Base-by-base conservation (phyloP, 2,329 filamentous ascomycete species). In the Chalaropsis ovoidea region DNA sequence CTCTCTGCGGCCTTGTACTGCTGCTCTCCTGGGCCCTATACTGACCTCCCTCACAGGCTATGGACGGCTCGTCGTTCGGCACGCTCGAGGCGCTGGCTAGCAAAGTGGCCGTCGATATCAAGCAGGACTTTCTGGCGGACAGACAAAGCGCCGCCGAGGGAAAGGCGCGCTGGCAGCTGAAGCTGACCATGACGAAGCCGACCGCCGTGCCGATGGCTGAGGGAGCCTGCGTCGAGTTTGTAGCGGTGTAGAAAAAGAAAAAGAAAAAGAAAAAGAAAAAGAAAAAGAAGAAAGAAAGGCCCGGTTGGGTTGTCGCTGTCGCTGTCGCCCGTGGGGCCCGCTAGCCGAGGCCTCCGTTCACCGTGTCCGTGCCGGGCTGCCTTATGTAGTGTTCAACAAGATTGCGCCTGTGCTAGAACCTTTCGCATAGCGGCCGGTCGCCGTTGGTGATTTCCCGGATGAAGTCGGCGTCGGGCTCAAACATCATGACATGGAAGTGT, bases 401-500 rank as follows among this genome's bases (percentile, higher is more conserved):
- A 31, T 31, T 31, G 31, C 31, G 31, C 31, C 19, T 61, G 49
- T 41, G n/a, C 35, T 43, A 45, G 41, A 62, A 62, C 68, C 78
- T 81, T 67, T 78, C 77, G 69, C 80, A 80, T 72, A 88, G 78
- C 1, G 89, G 85, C 56, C 87, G 78, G 76, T 95, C 90, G 13
- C 86, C 87, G 45, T 83, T 77, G 5, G 90, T 96, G 68, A 96
- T 80, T 65, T 84, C 77, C 63, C 78, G 77, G 58, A 96, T 75
- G 70, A 95, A 90, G 2, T 78, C 80, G 47, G 79, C 78, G 70
- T 93, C 86, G 0, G 91, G 86, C 70, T 89, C 80, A 73, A 86
- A 88, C 64, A 96, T 78, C 90, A 96, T 91, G 72, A 96, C 87
- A 75, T 97, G 93, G 72, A 97, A 94, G 74, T 97, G 93, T 78